These are phyloP conservation scores for Medicago arabica DNA, from an alignment of 306 rosid species.

Conservation along the genomic window DNA sequence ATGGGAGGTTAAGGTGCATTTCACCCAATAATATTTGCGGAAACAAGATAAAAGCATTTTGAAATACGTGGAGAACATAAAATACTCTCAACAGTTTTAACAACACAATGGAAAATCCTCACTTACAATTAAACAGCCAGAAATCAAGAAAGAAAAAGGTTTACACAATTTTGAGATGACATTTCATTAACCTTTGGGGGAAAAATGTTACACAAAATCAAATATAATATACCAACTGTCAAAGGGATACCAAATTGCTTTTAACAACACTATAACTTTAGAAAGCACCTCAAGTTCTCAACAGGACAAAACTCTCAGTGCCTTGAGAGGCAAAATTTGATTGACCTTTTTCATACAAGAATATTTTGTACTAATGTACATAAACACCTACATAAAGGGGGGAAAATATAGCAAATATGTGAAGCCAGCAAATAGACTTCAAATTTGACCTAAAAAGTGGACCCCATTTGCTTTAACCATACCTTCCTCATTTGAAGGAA, in stretches of 20 bases:
- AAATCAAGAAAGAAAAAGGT: background rate
- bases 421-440: conserved; percentile 53
- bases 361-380: conserved; percentile 76
- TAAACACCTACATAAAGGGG: conserved; percentile 39
- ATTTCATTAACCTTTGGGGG: conserved; percentile 39
- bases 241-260: conserved; percentile 46
- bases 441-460: conserved; percentile 52
- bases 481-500: conserved; percentile 48
- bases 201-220: conserved; percentile 56
- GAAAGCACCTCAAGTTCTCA: conserved; percentile 58
- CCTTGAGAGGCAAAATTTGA: conserved; percentile 69
- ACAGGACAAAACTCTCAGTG: conserved; percentile 58
- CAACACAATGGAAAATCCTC: conserved; percentile 14
- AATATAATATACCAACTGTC: conserved; percentile 51
- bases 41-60: background rate
- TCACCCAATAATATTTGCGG: background rate
- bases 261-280: conserved; percentile 51
- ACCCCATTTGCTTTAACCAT: conserved; percentile 51
- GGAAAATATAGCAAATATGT: conserved; percentile 29
- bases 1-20: background rate
- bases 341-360: conserved; percentile 61
- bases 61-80: background rate
- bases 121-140: background rate
- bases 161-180: conserved; percentile 24
- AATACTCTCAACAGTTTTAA: conserved; percentile 2